These are phyloP conservation scores for Kluyveromyces wickerhamii DNA, from an alignment of 805 yeast genomes.

Conservation along the genomic window DNA sequence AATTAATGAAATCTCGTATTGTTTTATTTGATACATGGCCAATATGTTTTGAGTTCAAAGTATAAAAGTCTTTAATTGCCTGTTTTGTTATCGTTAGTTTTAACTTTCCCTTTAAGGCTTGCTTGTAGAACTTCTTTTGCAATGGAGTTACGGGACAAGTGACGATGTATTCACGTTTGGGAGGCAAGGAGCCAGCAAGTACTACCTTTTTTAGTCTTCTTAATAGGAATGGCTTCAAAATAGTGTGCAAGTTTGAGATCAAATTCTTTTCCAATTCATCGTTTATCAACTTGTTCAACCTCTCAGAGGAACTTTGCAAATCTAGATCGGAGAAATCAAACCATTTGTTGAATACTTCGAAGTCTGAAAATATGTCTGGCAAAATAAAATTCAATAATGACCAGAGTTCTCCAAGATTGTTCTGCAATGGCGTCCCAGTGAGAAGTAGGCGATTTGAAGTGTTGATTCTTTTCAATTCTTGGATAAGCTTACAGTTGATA, in stretches of 20 bases:
- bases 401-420: slow-evolving; percentile 87
- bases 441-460: slow-evolving; percentile 68
- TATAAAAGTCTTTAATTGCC: slow-evolving; percentile 44
- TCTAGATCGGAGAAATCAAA: slow-evolving; percentile 67
- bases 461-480: slow-evolving; percentile 55
- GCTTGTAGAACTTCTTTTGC: slow-evolving; percentile 58
- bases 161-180: slow-evolving; percentile 81
- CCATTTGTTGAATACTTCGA: slow-evolving; percentile 88
- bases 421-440: slow-evolving; percentile 96
- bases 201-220: slow-evolving; percentile 77
- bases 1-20: slow-evolving; percentile 38
- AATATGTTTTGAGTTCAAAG: slow-evolving; percentile 31
- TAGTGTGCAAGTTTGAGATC: slow-evolving; percentile 73
- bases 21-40: slow-evolving; percentile 27
- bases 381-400: slow-evolving; percentile 80
- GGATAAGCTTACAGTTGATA: slow-evolving; percentile 66
- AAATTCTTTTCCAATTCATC: slow-evolving; percentile 51
- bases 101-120: slow-evolving; percentile 39
- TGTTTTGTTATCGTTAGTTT: slow-evolving; percentile 38
- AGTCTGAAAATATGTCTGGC: slow-evolving; percentile 89
- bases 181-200: slow-evolving; percentile 57
- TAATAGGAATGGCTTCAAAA: slow-evolving; percentile 78
- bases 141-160: slow-evolving; percentile 57
- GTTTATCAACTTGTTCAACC: slow-evolving; percentile 40
- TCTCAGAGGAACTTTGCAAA: slow-evolving; percentile 22